Evolutionary conservation across 2,329 filamentous ascomycete genomes (phyloP).

Genomic region (Pseudogymnoascus sp.): DNA sequence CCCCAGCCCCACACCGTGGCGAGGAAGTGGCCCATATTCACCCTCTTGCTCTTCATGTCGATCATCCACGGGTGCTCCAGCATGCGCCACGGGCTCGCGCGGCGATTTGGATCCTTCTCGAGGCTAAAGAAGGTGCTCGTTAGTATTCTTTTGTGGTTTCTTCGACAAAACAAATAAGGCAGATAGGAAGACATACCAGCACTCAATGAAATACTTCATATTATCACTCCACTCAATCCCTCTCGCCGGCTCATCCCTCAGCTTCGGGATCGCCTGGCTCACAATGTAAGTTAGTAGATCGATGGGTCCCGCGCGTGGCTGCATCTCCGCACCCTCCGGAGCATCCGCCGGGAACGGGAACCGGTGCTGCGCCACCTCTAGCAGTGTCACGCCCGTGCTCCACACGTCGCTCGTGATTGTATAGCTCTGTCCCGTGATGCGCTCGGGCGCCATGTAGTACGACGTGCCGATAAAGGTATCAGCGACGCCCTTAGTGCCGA

Average conservation of each 20-base stretch:
- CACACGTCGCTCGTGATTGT: slow-evolving; percentile 98
- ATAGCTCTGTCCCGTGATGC: slow-evolving; percentile 94
- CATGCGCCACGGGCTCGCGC: slow-evolving; percentile 97
- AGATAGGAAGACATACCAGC: slow-evolving; percentile 64
- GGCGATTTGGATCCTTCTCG: slow-evolving; percentile 79
- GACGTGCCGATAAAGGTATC: slow-evolving; percentile 98
- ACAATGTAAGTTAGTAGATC: slow-evolving; percentile 97
- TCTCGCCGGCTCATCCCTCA: slow-evolving; percentile 88
- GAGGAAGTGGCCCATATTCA: slow-evolving; percentile 94
- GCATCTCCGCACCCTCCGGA: slow-evolving; percentile 90
- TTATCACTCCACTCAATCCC: slow-evolving; percentile 91
- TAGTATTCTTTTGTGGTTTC: not conserved
- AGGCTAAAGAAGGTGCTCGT: slow-evolving; percentile 46
- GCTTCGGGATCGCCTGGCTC: slow-evolving; percentile 82
- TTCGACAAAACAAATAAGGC: slow-evolving; percentile 2
- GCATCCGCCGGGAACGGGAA: slow-evolving; percentile 98
- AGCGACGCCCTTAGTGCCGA: slow-evolving; percentile 95
- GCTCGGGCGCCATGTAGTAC: slow-evolving; percentile 98
- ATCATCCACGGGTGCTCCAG: slow-evolving; percentile 98
- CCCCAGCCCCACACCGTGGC: slow-evolving; percentile 97
- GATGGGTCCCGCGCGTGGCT: slow-evolving; percentile 84
- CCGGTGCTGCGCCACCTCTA: slow-evolving; percentile 98
- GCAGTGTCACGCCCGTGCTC: slow-evolving; percentile 89
- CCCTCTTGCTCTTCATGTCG: slow-evolving; percentile 90
- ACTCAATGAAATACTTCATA: slow-evolving; percentile 99